Percentiles rank a stretch among this genome's conserved stretches.
phyloP scores from a whole-genome alignment of 805 yeast species.

The Candida orba region DNA sequence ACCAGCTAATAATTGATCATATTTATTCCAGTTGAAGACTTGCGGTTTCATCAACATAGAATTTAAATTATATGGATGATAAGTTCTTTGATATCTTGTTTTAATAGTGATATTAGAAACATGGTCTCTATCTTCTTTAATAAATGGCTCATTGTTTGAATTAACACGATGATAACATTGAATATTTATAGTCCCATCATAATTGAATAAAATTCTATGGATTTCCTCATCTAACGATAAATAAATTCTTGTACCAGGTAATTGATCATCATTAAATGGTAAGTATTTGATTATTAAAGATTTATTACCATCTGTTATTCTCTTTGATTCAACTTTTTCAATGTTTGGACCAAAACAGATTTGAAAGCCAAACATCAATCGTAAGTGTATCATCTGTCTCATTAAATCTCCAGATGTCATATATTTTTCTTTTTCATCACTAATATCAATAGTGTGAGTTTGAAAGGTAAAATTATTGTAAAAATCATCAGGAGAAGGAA shows the following conservation, averaged over 20 bases:
- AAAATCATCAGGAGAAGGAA: slow-evolving; percentile 66
- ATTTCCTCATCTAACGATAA: slow-evolving; percentile 76
- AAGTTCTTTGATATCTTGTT: slow-evolving; percentile 70
- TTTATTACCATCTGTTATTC: slow-evolving; percentile 49
- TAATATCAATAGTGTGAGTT: slow-evolving; percentile 71
- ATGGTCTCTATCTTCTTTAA: slow-evolving; percentile 18
- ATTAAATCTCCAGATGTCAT: slow-evolving; percentile 55
- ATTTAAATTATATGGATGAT: slow-evolving; percentile 49
- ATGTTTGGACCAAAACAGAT: slow-evolving; percentile 72
- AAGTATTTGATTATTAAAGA: slow-evolving; percentile 51
- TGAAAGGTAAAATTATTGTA: slow-evolving; percentile 69
- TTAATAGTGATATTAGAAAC: slow-evolving; percentile 54
- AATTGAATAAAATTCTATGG: slow-evolving; percentile 73
- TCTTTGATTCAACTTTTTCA: slow-evolving; percentile 52
- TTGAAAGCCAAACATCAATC: slow-evolving; percentile 86
- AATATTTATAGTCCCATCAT: slow-evolving; percentile 66
- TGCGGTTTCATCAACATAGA: slow-evolving; percentile 46
- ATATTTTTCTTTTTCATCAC: slow-evolving; percentile 45
- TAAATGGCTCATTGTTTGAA: slow-evolving; percentile 16
- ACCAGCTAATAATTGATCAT: slow-evolving; percentile 91
- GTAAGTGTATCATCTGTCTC: slow-evolving; percentile 78
- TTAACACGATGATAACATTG: slow-evolving; percentile 54
- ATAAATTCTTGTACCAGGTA: slow-evolving; percentile 59
- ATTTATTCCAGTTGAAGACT: slow-evolving; percentile 77
- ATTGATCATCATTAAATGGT: slow-evolving; percentile 32